Percentiles rank a stretch among this genome's conserved stretches.
These are phyloP conservation scores for Pholiota molesta DNA, from an alignment of 768 basidiomycete species.

Conservation along the genomic window DNA sequence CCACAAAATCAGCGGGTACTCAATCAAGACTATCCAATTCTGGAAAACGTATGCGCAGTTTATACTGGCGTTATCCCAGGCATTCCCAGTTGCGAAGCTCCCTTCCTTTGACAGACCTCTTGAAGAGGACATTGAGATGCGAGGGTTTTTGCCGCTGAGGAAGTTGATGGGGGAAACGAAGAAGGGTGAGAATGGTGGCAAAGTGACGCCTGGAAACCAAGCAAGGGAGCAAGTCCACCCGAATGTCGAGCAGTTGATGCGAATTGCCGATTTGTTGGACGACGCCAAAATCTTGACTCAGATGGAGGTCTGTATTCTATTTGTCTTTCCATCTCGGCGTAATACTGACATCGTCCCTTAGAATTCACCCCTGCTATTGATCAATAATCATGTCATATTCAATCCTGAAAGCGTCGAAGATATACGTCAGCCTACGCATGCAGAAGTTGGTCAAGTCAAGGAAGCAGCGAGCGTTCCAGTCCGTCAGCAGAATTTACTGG, in stretches of 20 bases:
- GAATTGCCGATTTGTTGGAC: constrained; percentile 80
- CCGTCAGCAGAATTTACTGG: constrained; percentile 26
- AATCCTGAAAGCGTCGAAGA: constrained; percentile 34
- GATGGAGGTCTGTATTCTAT: constrained; percentile 50
- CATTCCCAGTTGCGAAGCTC: constrained; percentile 71
- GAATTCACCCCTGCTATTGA: constrained; percentile 44
- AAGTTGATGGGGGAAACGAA: constrained; percentile 50
- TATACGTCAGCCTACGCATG: constrained; percentile 11
- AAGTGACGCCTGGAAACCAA: constrained; percentile 25
- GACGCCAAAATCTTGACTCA: constrained; percentile 67
- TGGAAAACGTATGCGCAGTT: constrained; percentile 78
- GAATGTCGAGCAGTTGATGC: constrained; percentile 95
- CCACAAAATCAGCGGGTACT: constrained; percentile 37
- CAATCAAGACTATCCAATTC: constrained; percentile 52
- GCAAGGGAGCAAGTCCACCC: constrained; percentile 63
- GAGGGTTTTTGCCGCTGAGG: constrained; percentile 84
- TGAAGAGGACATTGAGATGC: constrained; percentile 90
- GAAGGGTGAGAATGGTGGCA: constrained; percentile 22
- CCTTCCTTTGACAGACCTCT: constrained; percentile 62
- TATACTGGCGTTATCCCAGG: constrained; percentile 53
- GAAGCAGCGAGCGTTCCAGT: constrained; percentile 9
- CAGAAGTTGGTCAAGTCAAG: constrained; percentile 13
- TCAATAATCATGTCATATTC: constrained; percentile 38
- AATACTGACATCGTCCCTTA: constrained; percentile 20
- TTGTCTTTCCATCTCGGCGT: not conserved